Conservation (phyloP, 1,139 yeast genomes). For the Sugiyamaella novakii region DNA sequence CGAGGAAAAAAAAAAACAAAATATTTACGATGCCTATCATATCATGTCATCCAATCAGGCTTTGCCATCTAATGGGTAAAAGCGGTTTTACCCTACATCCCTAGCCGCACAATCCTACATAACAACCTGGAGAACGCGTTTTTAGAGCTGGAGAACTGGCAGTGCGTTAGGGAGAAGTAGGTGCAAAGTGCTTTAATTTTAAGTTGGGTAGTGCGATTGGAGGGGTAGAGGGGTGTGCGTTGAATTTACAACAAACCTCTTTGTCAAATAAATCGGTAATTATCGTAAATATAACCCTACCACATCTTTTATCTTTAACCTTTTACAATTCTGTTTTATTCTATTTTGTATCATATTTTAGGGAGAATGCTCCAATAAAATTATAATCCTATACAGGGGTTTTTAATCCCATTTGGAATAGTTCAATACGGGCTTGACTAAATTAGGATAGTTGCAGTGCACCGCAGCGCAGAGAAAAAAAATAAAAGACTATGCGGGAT, state of each 20-base stretch:
- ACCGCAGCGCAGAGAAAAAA: slow-evolving; percentile 5
- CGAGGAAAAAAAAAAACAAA: neutral
- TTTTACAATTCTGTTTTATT: neutral
- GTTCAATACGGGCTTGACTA: neutral
- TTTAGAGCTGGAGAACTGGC: neutral
- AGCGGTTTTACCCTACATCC: slow-evolving; percentile 13
- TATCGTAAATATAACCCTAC: neutral
- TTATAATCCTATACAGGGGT: slow-evolving; percentile 4
- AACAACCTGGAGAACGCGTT: neutral
- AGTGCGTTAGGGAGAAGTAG: neutral
- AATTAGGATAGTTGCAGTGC: slow-evolving; percentile 1
- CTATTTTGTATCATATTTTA: too few relatives aligned
- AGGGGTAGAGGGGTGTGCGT: neutral
- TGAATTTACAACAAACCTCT: too few relatives aligned
- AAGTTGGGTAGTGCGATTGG: neutral
- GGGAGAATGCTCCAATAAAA: slow-evolving; percentile 4
- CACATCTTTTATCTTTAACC: neutral
- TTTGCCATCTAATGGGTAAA: neutral
- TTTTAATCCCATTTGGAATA: slow-evolving; percentile 3
- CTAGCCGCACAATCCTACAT: neutral
- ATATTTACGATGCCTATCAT: neutral
- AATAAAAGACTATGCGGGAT: neutral
- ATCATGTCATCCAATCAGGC: neutral
- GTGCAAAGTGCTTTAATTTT: too few relatives aligned
- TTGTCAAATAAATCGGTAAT: too few relatives aligned